Base-by-base conservation (phyloP, 2,329 filamentous ascomycete genomes). In the Colletotrichum navitas region DNA sequence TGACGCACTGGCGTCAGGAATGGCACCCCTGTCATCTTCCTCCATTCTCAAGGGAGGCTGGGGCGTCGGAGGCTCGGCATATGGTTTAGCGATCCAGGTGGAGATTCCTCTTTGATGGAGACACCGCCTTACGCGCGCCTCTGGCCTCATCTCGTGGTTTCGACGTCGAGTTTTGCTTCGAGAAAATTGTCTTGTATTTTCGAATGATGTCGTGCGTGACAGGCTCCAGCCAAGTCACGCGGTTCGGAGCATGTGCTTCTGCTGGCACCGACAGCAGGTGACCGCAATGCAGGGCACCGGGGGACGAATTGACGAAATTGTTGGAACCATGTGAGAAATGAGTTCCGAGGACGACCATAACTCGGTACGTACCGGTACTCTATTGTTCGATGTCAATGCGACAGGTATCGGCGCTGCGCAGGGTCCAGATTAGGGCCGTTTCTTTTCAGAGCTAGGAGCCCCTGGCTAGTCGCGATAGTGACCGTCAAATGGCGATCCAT, bases 341-440 rank as follows among this genome's bases (percentile, higher is more conserved):
- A 59, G 49, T 59, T 54, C 47, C 65, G 64, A 60, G 59, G 36
- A 68, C 32, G 45, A 24, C 34, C 36, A 45, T 12, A 34, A 24
- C 5, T 11, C 24, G 43, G 56, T 66, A 67, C 49, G 63, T 62
- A n/a, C n/a, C n/a, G n/a, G n/a, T n/a, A 63, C 14, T 47, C 43
- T 11, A 26, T 45, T 21, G 26, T 45, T 21, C 34, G 61, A 59
- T 39, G 54, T 66, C 67, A 60, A 49, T 47, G 32, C 26, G 24
- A 61, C 41, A 45, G 29, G 68, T 55, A 43, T 49, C 49, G 49
- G 45, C 16, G 52, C 51, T 36, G 65, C 60, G 59, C 59, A 64
- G 59, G 65, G 65, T 71, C 66, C 65, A 68, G 45, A 68, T 68
- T 71, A 68, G 69, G 65, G 59, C 69, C 65, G 69, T 71, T 64